phyloP scores from a whole-genome alignment of 208 protist species.

The Acanthamoeba quina region DNA sequence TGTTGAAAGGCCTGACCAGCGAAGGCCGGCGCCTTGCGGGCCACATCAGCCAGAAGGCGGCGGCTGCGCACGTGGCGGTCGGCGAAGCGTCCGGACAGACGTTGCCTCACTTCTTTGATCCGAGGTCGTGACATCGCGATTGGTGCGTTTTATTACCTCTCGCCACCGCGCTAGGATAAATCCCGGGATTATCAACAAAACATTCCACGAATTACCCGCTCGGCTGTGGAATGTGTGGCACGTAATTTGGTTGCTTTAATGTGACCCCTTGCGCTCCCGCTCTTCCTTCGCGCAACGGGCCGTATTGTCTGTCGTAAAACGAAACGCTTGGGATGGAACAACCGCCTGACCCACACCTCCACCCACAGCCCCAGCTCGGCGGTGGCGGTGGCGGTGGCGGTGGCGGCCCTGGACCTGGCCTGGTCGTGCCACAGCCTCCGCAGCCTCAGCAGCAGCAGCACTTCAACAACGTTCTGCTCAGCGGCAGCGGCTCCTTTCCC shows the following conservation, averaged over 20 bases:
- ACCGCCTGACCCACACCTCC: not conserved
- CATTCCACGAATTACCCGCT: not conserved
- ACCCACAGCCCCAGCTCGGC: not conserved
- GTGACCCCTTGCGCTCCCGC: not conserved
- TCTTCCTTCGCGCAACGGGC: too few relatives aligned
- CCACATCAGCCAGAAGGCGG: too few relatives aligned
- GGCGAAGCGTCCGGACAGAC: not conserved
- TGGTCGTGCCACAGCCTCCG: not conserved
- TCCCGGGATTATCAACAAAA: not conserved
- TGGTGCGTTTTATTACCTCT: not conserved
- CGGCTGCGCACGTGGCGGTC: not conserved
- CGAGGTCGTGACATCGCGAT: not conserved
- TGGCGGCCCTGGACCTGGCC: not conserved
- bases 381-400: not conserved
- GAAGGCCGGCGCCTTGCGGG: not conserved
- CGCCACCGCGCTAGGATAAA: not conserved
- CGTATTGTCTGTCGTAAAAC: slow-evolving; percentile 42
- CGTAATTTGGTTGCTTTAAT: slow-evolving; percentile 37
- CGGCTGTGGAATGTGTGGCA: not conserved
- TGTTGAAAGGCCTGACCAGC: not conserved
- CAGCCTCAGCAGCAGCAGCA: not conserved
- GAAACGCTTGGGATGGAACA: slow-evolving; percentile 21
- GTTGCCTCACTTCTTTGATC: not conserved
- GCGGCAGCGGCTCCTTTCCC: not conserved
- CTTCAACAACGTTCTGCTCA: not conserved